Evolutionary conservation across 2,329 filamentous ascomycete species (phyloP).

Genomic region (Waltergamsia citrina): DNA sequence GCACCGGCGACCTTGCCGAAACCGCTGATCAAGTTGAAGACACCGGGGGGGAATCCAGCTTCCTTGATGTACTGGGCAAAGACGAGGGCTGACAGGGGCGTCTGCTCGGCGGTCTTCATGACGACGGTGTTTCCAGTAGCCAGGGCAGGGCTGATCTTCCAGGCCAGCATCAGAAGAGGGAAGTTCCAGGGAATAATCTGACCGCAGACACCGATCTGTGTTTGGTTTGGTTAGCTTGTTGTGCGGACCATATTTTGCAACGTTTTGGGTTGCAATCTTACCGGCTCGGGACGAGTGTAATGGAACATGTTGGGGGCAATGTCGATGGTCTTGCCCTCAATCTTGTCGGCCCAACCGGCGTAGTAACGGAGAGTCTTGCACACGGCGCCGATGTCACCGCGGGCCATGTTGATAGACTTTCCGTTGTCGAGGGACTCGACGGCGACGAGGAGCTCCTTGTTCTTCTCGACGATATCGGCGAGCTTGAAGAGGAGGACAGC

Average conservation of each 20-base stretch:
- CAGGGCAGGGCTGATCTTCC: constrained; percentile 67
- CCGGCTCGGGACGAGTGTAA: constrained; percentile 70
- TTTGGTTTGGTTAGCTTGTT: not conserved
- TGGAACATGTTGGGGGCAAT: constrained; percentile 70
- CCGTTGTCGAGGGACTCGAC: constrained; percentile 86
- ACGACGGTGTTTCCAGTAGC: constrained; percentile 61
- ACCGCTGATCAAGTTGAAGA: constrained; percentile 64
- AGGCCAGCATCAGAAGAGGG: constrained; percentile 64
- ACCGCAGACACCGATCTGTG: constrained; percentile 61
- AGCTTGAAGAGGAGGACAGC: constrained; percentile 64
- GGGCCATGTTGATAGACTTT: constrained; percentile 69
- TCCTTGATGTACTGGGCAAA: constrained; percentile 56
- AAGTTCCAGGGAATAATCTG: constrained; percentile 86
- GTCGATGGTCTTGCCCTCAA: constrained; percentile 78
- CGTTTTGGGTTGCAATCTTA: constrained; percentile 20
- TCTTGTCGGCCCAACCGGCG: constrained; percentile 87
- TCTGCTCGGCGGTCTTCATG: constrained; percentile 66
- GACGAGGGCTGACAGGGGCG: constrained; percentile 56
- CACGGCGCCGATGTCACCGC: constrained; percentile 61
- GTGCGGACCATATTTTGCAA: not conserved
- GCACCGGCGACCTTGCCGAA: constrained; percentile 68
- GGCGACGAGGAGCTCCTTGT: constrained; percentile 65
- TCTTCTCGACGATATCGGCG: constrained; percentile 71
- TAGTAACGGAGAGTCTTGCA: constrained; percentile 63
- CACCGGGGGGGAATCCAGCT: constrained; percentile 65